These are phyloP conservation scores for Benincasa hispida DNA, from an alignment of 306 rosid species.

Conservation along the genomic window DNA sequence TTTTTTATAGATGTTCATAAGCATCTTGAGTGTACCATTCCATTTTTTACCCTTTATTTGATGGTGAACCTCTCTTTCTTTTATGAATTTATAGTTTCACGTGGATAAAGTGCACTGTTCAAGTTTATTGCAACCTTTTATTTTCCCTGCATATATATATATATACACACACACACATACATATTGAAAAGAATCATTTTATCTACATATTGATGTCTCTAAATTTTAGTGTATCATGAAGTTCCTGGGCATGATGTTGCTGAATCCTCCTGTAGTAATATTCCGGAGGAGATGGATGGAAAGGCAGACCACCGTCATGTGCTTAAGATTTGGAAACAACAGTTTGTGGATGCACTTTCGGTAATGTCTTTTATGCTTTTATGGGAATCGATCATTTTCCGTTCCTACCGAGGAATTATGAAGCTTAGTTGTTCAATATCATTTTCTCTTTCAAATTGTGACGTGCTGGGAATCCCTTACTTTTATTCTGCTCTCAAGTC, in stretches of 20 bases:
- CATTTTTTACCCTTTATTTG: not conserved
- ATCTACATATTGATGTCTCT: not conserved
- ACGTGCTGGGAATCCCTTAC: too few species aligned
- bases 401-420: not conserved
- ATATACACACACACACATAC: too few species aligned
- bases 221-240: constrained; percentile 21
- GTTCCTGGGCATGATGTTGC: constrained; percentile 29
- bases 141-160: not conserved
- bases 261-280: constrained; percentile 24
- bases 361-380: constrained; percentile 24
- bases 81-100: not conserved
- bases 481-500: too few species aligned
- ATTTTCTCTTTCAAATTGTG: too few species aligned
- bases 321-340: constrained; percentile 56
- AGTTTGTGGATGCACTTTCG: constrained; percentile 64
- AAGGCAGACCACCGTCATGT: constrained; percentile 22
- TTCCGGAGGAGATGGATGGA: constrained; percentile 12
- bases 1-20: not conserved
- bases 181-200: not conserved
- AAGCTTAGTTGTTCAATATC: not conserved
- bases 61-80: not conserved
- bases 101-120: not conserved
- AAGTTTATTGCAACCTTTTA: not conserved
- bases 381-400: not conserved
- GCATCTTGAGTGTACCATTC: not conserved